phyloP scores from a whole-genome alignment of 768 basidiomycete species.

The Coprinopsis marcescibilis region DNA sequence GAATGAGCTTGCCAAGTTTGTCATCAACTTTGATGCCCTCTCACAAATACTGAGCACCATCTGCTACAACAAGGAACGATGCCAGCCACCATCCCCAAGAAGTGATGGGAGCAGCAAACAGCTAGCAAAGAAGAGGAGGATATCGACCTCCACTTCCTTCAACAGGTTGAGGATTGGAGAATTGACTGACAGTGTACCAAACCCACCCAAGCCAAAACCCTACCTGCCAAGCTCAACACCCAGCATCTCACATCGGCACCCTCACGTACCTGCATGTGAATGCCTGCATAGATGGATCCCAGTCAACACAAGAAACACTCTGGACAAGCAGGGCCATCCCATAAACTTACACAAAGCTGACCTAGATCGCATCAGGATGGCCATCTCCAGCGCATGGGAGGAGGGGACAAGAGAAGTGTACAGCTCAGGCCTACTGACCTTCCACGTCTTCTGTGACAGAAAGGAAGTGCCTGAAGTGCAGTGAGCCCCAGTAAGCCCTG shows the following conservation, averaged over 20 bases:
- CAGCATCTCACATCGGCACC: too few relatives aligned
- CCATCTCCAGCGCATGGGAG: slow-evolving; percentile 24
- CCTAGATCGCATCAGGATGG: slow-evolving; percentile 17
- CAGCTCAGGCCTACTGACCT: slow-evolving; percentile 30
- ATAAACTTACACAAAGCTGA: slow-evolving; percentile 16
- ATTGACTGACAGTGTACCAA: too few relatives aligned
- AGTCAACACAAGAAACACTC: neutral
- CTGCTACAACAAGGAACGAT: neutral
- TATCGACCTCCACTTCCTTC: too few relatives aligned
- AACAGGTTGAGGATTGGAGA: too few relatives aligned
- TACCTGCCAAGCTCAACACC: too few relatives aligned
- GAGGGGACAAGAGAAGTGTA: slow-evolving; percentile 33
- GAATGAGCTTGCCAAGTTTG: slow-evolving; percentile 15
- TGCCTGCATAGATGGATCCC: slow-evolving; percentile 25
- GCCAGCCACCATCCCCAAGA: slow-evolving; percentile 11
- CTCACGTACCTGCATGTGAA: too few relatives aligned
- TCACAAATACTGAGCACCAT: slow-evolving; percentile 3
- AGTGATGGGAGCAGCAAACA: too few relatives aligned
- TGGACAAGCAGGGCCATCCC: slow-evolving; percentile 1
- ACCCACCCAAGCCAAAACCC: too few relatives aligned
- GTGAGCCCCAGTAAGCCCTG: slow-evolving; percentile 20
- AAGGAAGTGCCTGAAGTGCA: slow-evolving; percentile 24
- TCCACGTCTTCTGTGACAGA: slow-evolving; percentile 34
- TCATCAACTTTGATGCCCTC: slow-evolving; percentile 25
- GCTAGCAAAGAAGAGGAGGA: too few relatives aligned